Base-by-base conservation (phyloP, 2,329 filamentous ascomycete genomes). In the Penicillium sp. region DNA sequence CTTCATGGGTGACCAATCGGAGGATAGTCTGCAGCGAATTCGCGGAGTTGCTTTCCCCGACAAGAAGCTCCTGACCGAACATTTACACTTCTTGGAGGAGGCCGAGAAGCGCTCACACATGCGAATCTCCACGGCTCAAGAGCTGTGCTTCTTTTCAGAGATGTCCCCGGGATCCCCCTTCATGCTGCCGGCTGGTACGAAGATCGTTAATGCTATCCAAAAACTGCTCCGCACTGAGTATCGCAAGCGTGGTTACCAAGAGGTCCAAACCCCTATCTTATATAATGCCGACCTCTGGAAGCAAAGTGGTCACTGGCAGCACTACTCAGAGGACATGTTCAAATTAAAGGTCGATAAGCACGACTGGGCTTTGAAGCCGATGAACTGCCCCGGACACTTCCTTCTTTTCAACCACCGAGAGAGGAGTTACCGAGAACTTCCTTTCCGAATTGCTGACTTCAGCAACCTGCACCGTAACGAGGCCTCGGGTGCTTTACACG, bases 41-140 rank as follows among this genome's bases (percentile, higher is more conserved):
- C 96, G 97, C 67, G 94, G 94, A 75, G 89, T 99, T 54, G 95
- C 92, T 5, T 99, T 92, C 86, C 93, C 93, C 3, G 92, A 96
- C 76, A 97, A 99, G 84, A 96, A 96, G 79, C 84, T 87, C 67
- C 90, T 99, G 78, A 87, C 90, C 43, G 92, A 95, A 68, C 92
- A 97, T 79, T 87, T 96, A 78, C 24, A 28, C 24, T 95, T 96
- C 77, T 83, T 99, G 26, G 93, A 96, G 68, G 94, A 99, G 77
- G 94, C 94, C n/a, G 93, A 94, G 58, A 96, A 96, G 82, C 88
- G 94, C 60, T 94, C 97, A 70, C 94, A 99, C 72, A 84, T 93
- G 62, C 91, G 90, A 77, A 92, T 99, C 63, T 94, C 92, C 61
- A 90, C 88, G 71, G 92, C 97, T 60, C 94, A 99, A 75, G 93